A percentile compares a stretch with the other conserved stretches of the same genome.
These are phyloP conservation scores for Styphnolobium japonicum DNA, from an alignment of 306 rosid species.

Conservation along the genomic window DNA sequence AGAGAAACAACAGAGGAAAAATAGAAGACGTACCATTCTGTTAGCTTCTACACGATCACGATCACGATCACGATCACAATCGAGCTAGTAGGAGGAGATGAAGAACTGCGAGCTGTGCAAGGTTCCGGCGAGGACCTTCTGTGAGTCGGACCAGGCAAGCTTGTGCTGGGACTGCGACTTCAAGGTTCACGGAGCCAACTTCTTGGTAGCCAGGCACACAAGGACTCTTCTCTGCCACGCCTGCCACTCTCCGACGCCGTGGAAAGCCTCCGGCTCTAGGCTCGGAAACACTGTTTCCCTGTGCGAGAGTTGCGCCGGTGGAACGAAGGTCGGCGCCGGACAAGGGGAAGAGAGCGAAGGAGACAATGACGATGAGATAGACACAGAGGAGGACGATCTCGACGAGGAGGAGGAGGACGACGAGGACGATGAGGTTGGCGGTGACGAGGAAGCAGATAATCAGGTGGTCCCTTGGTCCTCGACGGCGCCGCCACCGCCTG, in stretches of 20 bases:
- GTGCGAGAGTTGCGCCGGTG: conserved; percentile 51
- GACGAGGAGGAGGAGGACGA: background rate
- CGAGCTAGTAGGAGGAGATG: conserved; percentile 40
- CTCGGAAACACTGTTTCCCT: conserved; percentile 64
- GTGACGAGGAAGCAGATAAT: conserved; percentile 51
- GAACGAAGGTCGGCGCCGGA: conserved; percentile 2
- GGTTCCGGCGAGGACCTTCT: conserved; percentile 56
- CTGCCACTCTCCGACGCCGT: conserved; percentile 70
- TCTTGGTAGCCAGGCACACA: conserved; percentile 67
- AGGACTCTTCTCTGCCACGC: conserved; percentile 69
- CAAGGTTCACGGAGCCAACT: conserved; percentile 75
- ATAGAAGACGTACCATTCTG: background rate
- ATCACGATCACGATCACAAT: too few relatives aligned
- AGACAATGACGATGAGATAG: conserved; percentile 44
- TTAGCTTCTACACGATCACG: background rate
- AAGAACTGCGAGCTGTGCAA: conserved; percentile 75
- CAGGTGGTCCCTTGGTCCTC: conserved; percentile 64
- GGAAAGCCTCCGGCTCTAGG: conserved; percentile 71
- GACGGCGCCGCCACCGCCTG: conserved; percentile 49
- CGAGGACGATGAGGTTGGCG: background rate
- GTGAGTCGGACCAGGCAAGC: conserved; percentile 76
- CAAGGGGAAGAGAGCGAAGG: conserved; percentile 42
- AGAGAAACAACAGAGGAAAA: conserved; percentile 21
- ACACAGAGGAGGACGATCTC: conserved; percentile 23
- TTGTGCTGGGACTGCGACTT: conserved; percentile 83